Evolutionary conservation across 1,284 basidiomycete species (phyloP).

Genomic region (Leccinum pseudoinsigne): DNA sequence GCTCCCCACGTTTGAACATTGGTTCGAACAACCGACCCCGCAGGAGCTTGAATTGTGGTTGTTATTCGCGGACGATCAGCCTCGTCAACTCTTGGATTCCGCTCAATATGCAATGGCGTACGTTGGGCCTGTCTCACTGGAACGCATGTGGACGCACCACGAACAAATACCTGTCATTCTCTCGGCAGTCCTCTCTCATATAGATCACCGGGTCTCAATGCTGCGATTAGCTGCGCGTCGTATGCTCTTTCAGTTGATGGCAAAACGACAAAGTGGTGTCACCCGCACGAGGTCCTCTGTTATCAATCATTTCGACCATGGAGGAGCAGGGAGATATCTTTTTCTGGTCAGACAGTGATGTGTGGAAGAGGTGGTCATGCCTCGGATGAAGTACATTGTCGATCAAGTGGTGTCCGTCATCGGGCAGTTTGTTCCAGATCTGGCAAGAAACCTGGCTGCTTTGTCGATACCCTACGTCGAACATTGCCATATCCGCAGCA

Average conservation of each 20-base stretch:
- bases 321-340: conserved; percentile 58
- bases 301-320: conserved; percentile 51
- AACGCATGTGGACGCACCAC: conserved; percentile 75
- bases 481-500: conserved; percentile 81
- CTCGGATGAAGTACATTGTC: conserved; percentile 72
- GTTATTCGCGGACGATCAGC: conserved; percentile 70
- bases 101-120: conserved; percentile 91
- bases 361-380: conserved; percentile 47
- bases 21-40: conserved; percentile 63
- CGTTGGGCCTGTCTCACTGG: conserved; percentile 79
- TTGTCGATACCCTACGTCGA: conserved; percentile 86
- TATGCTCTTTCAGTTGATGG: conserved; percentile 77
- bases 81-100: conserved; percentile 66
- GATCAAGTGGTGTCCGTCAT: conserved; percentile 69
- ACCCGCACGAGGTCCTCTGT: conserved; percentile 48
- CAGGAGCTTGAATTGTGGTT: conserved; percentile 75
- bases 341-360: conserved; percentile 79
- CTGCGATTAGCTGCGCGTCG: conserved; percentile 71
- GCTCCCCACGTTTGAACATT: conserved; percentile 74
- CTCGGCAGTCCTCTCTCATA: conserved; percentile 81
- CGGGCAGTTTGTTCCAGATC: conserved; percentile 63
- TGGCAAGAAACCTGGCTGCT: conserved; percentile 75
- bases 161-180: conserved; percentile 75
- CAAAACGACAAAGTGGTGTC: conserved; percentile 48
- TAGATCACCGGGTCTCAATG: conserved; percentile 75